A percentile compares a stretch with the other conserved stretches of the same genome.
phyloP scores from a whole-genome alignment of 495 filamentous ascomycete genomes.

The Penicillium samsonianum region DNA sequence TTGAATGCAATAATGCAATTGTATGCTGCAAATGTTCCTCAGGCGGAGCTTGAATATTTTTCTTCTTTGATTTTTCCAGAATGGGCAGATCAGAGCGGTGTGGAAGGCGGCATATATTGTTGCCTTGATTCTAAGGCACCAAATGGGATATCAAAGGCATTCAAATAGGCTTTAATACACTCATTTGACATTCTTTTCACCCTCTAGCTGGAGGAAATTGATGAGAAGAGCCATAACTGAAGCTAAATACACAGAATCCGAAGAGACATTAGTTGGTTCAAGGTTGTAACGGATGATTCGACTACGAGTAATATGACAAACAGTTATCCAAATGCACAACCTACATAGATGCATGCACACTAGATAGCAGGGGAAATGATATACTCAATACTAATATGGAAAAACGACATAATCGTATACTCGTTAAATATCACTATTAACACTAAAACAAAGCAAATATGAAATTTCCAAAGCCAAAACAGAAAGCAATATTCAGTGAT shows the following conservation, averaged over 20 bases:
- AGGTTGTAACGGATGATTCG: background rate
- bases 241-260: too few species aligned
- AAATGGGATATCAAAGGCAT: background rate
- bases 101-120: slow-evolving; percentile 11
- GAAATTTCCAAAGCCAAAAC: slow-evolving; percentile 14
- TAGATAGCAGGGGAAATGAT: background rate
- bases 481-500: slow-evolving; percentile 13
- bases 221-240: background rate
- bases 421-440: slow-evolving; percentile 11
- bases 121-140: background rate
- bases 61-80: slow-evolving; percentile 32
- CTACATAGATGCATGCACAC: background rate
- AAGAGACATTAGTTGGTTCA: background rate
- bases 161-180: background rate
- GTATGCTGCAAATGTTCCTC: slow-evolving; percentile 17
- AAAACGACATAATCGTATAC: slow-evolving; percentile 16
- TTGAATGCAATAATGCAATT: slow-evolving; percentile 11
- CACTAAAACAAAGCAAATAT: slow-evolving; percentile 8
- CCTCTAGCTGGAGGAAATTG: background rate
- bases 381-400: background rate
- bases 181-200: background rate
- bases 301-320: background rate
- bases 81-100: slow-evolving; percentile 31
- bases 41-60: slow-evolving; percentile 34
- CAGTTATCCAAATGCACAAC: background rate